Evolutionary conservation across 495 filamentous ascomycete genomes (phyloP).

Genomic region (Bacidia rubella): DNA sequence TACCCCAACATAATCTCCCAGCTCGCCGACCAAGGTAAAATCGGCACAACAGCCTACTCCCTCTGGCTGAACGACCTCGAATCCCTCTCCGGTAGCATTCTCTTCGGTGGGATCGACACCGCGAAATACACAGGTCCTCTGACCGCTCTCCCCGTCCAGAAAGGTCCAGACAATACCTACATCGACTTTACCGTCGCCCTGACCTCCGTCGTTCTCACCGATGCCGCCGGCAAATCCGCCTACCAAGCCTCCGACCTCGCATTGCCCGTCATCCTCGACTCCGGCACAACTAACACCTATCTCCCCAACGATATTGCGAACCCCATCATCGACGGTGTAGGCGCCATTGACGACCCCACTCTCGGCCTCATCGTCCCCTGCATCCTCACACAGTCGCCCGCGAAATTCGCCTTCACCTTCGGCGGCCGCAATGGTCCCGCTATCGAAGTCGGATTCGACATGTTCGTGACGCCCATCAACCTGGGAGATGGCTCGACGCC

Average conservation of each 20-base stretch:
- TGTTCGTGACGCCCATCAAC: conserved; percentile 49
- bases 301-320: conserved; percentile 52
- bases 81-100: conserved; percentile 55
- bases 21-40: conserved; percentile 49
- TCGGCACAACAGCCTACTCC: conserved; percentile 63
- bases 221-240: conserved; percentile 33
- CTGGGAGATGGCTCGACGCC: conserved; percentile 32
- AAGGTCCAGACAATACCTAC: conserved; percentile 32
- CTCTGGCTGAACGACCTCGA: conserved; percentile 78
- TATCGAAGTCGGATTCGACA: conserved; percentile 50
- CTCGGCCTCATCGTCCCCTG: conserved; percentile 58
- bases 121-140: conserved; percentile 57
- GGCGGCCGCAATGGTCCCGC: conserved; percentile 33
- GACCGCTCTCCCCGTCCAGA: conserved; percentile 55
- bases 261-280: conserved; percentile 63
- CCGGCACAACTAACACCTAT: conserved; percentile 60
- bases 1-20: conserved; percentile 58
- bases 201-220: conserved; percentile 43
- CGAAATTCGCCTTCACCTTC: conserved; percentile 55
- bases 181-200: conserved; percentile 66
- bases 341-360: conserved; percentile 42
- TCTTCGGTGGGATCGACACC: conserved; percentile 80
- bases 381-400: conserved; percentile 34
- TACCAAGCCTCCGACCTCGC: conserved; percentile 33
- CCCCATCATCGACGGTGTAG: conserved; percentile 45